Base-by-base conservation (phyloP, 1,284 basidiomycete genomes). In the Trametes polyzona region DNA sequence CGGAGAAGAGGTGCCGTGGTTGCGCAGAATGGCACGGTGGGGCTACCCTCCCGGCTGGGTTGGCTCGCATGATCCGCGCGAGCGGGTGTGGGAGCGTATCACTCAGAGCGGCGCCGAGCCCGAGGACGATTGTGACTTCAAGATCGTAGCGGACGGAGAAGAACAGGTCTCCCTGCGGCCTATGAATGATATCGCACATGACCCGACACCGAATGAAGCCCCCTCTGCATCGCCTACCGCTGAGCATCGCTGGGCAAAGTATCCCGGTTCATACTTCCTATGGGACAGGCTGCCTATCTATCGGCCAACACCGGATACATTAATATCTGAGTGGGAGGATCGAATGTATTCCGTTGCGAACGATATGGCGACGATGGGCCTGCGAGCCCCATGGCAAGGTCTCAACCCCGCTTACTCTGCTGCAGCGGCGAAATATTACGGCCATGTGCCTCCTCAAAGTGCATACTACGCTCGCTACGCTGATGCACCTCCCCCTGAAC, bases 11-110 rank as follows among this genome's bases (percentile, higher is more conserved):
- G 70, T 69, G 23, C 79, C 80, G 26, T 90, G 88, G 86, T 75
- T 90, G 29, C 74, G 67, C 50, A 83, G 83, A 52, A 91, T 92
- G 70, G 76, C 84, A 12, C 65, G 74, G 23, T 90, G 88, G 88
- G 90, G 90, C 0, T 92, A 92, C 69, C 90, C 90, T 26, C 78
- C 75, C 19, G 90, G 90, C 0, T 92, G 89, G 88, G 69, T 78
- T n/a, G 69, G 76, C 30, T 53, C 59, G 8, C 59, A 55, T 33
- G 81, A 90, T 68, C 88, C 88, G 5, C 76, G 75, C 54, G 74
- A 81, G 27, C 65, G 67, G 39, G 75, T 87, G 36, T 73, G 73
- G 50, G 67, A 68, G 30, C 69, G 73, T 24, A 78, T 85, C 19
- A 60, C 68, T n/a, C 64, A 57, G 21, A 64, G 27, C 6, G 62